Percentiles rank a stretch among this genome's conserved stretches.
Conservation (phyloP, 2,329 filamentous ascomycete genomes). For the Amesomyces nigricolor region DNA sequence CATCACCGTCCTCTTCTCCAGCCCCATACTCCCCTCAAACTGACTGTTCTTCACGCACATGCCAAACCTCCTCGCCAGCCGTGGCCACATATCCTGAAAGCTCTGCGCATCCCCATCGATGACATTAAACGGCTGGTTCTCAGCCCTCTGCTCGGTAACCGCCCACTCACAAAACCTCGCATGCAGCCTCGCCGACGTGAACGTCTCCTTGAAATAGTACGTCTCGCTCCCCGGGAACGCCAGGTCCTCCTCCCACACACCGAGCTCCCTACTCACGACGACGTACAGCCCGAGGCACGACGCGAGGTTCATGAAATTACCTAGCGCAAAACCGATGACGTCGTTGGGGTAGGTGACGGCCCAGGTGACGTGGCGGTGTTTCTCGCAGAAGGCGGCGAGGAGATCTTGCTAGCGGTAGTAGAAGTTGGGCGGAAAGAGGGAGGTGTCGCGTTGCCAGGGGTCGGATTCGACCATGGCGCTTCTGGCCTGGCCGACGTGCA, state of each 20-base stretch:
- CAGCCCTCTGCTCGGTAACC: constrained; percentile 27
- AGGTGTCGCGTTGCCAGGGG: constrained; percentile 37
- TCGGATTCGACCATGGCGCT: constrained; percentile 44
- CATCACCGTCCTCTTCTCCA: constrained; percentile 22
- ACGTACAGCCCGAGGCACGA: constrained; percentile 38
- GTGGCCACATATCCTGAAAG: constrained; percentile 41
- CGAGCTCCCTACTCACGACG: constrained; percentile 32
- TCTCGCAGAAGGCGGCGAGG: constrained; percentile 29
- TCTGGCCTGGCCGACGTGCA: constrained; percentile 44
- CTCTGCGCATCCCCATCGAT: constrained; percentile 38
- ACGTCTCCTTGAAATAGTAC: constrained; percentile 33
- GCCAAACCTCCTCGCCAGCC: constrained; percentile 33
- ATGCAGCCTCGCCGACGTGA: constrained; percentile 32
- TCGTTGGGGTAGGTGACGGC: constrained; percentile 32
- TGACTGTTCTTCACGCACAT: constrained; percentile 31
- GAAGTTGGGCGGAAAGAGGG: constrained; percentile 39
- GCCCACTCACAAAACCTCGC: constrained; percentile 36
- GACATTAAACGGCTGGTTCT: constrained; percentile 39
- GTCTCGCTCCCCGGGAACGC: constrained; percentile 32
- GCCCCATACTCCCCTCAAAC: constrained; percentile 23
- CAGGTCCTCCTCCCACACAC: constrained; percentile 22
- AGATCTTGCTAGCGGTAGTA: constrained; percentile 47
- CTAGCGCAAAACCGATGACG: constrained; percentile 31
- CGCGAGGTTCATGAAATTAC: constrained; percentile 38
- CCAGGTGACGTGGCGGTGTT: constrained; percentile 23